Base-by-base conservation (phyloP, 2,329 filamentous ascomycete species). In the Apiospora phragmitis region DNA sequence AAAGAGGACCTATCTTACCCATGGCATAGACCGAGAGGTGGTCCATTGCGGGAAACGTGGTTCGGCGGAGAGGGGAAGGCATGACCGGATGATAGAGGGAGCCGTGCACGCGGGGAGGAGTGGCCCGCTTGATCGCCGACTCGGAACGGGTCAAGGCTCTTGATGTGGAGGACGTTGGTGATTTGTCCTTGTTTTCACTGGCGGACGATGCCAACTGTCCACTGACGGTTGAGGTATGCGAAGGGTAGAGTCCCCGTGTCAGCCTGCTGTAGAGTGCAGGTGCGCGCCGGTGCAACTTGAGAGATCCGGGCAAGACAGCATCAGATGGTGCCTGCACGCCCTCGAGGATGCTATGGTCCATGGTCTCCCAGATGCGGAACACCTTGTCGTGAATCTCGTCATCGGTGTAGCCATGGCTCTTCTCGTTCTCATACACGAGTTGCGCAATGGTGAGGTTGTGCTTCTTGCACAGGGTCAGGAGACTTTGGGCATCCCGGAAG, bases 401-500 rank as follows among this genome's bases (percentile, higher is more conserved):
- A 65, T 87, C 84, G 0, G 83, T 83, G 70, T 86, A 85, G 11
- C 85, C 85, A 5, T 84, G 81, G 73, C 85, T 85, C 78, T 85
- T 86, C 71, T 87, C 85, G 68, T 87, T 87, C 75, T 87, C 85
- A 70, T 86, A 87, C 4, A 87, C 85, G 41, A 87, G 73, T 73
- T 87, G 85, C 0, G 85, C 85, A 38, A 87, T 87, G 4, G 85
- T 87, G 8, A 87, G 77, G 69, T 86, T 87, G 75, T 87, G 83
- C 72, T 85, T 84, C 67, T 83, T 81, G 70, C 85, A 87, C 2
- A 87, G 75, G 4, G 82, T 79, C 59, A 87, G 75, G 35, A 87
- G 75, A 72, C 84, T 87, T 66, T 76, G 76, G 8, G 83, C 85
- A 65, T 87, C 82, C 47, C 82, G 83, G 76, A 87, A 87, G 0